Percentiles rank a stretch among this genome's conserved stretches.
phyloP scores from a whole-genome alignment of 371 early-diverging fungal genomes.

The Circinella minor region DNA sequence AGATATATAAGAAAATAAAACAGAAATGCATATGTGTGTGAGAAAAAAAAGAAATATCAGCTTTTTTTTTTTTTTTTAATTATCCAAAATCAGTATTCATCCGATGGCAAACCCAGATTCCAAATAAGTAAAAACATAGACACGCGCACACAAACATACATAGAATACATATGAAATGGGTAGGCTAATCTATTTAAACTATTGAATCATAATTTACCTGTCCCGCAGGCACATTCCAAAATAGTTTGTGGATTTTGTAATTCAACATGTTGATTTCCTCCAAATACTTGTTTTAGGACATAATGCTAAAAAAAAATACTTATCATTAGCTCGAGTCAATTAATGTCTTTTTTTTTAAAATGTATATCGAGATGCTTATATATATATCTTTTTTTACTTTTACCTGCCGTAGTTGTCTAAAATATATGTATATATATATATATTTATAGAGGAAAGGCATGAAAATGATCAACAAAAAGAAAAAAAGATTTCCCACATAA shows the following conservation, averaged over 20 bases:
- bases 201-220: conserved; percentile 20
- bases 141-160: no score
- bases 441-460: neutral
- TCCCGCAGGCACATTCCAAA: conserved; percentile 38
- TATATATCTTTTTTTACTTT: neutral
- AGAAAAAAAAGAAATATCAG: neutral
- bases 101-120: no score
- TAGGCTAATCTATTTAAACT: no score
- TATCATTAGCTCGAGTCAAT: neutral
- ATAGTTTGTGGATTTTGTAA: conserved; percentile 24
- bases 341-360: no score
- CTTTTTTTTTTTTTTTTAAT: neutral
- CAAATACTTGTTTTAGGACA: conserved; percentile 36
- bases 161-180: no score
- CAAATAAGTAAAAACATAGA: no score
- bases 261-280: conserved; percentile 24
- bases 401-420: conserved; percentile 35
- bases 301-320: conserved; percentile 31
- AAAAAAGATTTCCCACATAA: conserved; percentile 2
- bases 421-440: neutral
- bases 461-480: neutral
- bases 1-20: neutral
- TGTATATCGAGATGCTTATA: neutral
- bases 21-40: neutral
- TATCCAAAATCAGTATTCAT: neutral